phyloP scores from a whole-genome alignment of 805 yeast genomes.

The Cyberlindnera petersonii region DNA sequence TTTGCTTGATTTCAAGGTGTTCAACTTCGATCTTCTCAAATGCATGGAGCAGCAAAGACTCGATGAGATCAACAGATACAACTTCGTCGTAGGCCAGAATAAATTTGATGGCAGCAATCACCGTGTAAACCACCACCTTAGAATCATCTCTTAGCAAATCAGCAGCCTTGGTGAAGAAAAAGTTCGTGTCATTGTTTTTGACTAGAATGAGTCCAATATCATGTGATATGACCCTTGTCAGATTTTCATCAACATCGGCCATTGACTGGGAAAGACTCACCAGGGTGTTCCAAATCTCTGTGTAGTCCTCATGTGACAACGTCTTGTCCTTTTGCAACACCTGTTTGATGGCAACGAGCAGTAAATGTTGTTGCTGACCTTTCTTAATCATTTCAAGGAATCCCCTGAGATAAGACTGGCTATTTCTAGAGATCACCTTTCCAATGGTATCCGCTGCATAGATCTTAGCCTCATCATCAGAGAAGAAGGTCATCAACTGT shows the following conservation, averaged over 20 bases:
- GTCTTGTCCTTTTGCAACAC: slow-evolving; percentile 24
- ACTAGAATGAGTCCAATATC: slow-evolving; percentile 28
- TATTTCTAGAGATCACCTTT: slow-evolving; percentile 39
- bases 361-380: slow-evolving; percentile 24
- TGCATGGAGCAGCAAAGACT: slow-evolving; percentile 21
- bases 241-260: slow-evolving; percentile 23
- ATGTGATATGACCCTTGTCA: slow-evolving; percentile 24
- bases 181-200: slow-evolving; percentile 29
- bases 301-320: slow-evolving; percentile 23
- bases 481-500: slow-evolving; percentile 34
- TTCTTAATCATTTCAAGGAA: slow-evolving; percentile 32
- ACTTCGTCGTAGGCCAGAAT: slow-evolving; percentile 32
- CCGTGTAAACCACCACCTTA: slow-evolving; percentile 25
- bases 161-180: slow-evolving; percentile 27
- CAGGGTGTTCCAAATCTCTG: slow-evolving; percentile 28
- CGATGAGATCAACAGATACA: slow-evolving; percentile 23
- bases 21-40: slow-evolving; percentile 30
- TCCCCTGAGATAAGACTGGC: slow-evolving; percentile 34
- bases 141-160: slow-evolving; percentile 17
- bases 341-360: slow-evolving; percentile 32
- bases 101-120: slow-evolving; percentile 36
- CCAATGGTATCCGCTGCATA: slow-evolving; percentile 56
- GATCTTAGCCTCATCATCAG: slow-evolving; percentile 35
- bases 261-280: slow-evolving; percentile 9
- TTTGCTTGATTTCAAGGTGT: slow-evolving; percentile 53